These are phyloP conservation scores for Amoeboradix gromovi DNA, from an alignment of 371 early-diverging fungal genomes.

Conservation along the genomic window DNA sequence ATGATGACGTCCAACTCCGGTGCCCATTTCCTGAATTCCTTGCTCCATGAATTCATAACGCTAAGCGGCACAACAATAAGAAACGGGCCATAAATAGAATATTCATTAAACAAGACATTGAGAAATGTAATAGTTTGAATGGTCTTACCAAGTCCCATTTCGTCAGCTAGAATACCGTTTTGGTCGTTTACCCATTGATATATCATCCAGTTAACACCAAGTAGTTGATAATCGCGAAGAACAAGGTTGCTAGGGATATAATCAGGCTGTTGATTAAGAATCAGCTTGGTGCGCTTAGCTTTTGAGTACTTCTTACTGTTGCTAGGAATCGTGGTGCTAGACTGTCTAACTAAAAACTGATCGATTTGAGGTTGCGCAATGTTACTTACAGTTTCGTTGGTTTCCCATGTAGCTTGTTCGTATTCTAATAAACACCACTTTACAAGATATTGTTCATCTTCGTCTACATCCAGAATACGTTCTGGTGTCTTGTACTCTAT, in stretches of 20 bases:
- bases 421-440: conserved; percentile 1
- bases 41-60: conserved; percentile 72
- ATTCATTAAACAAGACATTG: conserved; percentile 56
- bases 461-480: background rate
- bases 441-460: conserved; percentile 1
- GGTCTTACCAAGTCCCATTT: conserved; percentile 96
- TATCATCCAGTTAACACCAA: conserved; percentile 97
- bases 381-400: background rate
- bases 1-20: conserved; percentile 64
- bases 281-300: background rate
- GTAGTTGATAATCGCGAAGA: conserved; percentile 84
- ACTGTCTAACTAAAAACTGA: background rate
- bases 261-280: conserved; percentile 24
- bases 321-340: background rate
- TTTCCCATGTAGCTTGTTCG: conserved; percentile 1
- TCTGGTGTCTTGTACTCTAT: background rate
- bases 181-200: conserved; percentile 77
- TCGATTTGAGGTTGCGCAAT: background rate
- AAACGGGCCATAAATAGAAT: conserved; percentile 65
- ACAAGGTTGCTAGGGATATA: conserved; percentile 62
- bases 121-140: conserved; percentile 91
- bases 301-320: background rate
- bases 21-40: conserved; percentile 75
- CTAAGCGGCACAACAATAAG: conserved; percentile 83
- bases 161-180: conserved; percentile 86